A percentile compares a stretch with the other conserved stretches of the same genome.
Evolutionary conservation across 1,139 yeast genomes (phyloP).

Genomic region (Diutina pseudorugosa): DNA sequence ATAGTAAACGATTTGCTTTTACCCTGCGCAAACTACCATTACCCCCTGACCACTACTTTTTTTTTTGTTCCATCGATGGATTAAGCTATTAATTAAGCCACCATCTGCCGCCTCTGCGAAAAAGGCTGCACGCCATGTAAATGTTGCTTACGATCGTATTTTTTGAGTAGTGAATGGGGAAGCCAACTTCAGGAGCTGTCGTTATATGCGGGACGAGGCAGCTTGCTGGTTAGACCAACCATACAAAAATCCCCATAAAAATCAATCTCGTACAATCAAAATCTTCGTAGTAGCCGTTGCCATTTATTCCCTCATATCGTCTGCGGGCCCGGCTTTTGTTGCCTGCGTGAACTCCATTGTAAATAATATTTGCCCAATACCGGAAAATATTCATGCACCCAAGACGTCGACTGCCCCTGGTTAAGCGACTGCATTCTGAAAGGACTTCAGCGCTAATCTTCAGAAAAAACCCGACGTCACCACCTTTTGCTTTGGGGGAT

Average conservation of each 20-base stretch:
- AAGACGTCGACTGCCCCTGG: neutral
- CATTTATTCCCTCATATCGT: neutral
- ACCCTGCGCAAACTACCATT: too few relatives aligned
- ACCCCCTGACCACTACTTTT: neutral
- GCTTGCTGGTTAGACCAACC: too few relatives aligned
- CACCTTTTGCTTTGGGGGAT: neutral
- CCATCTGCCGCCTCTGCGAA: neutral
- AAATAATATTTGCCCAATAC: neutral
- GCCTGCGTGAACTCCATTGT: neutral
- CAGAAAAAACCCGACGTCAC: neutral
- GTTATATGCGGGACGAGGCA: too few relatives aligned
- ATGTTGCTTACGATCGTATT: neutral
- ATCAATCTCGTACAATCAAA: neutral
- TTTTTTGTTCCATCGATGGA: too few relatives aligned
- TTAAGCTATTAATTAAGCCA: neutral
- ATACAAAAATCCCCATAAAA: too few relatives aligned
- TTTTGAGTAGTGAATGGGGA: neutral
- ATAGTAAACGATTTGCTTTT: too few relatives aligned
- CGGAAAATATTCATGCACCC: neutral
- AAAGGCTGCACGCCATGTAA: neutral
- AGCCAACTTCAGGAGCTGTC: too few relatives aligned
- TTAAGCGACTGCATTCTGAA: neutral
- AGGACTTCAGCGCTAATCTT: neutral
- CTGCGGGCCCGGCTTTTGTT: neutral
- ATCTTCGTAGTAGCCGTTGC: neutral